Base-by-base conservation (phyloP, 129 eudicot species). In the Tagetes patula region DNA sequence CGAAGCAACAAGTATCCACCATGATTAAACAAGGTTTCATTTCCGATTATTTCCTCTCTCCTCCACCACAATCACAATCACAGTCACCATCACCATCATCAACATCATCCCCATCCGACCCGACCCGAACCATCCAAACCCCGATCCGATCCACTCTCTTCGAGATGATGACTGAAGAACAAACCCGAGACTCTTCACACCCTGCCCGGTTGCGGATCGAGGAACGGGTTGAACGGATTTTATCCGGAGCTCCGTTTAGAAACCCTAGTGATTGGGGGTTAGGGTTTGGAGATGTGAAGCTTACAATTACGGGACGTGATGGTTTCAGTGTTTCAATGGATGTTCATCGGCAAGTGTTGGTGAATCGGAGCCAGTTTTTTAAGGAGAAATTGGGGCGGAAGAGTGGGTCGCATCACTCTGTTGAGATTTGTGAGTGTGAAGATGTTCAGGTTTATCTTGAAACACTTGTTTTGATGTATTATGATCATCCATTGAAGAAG, bases 11-110 rank as follows among this genome's bases (percentile, higher is more conserved):
- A 40, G 90, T 94, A 5, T 88, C 99, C 74, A 69, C 99, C 13
- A 94, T 94, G 99, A 48, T 94, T 8, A 94, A 87, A 66, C 97
- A 90, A 71, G 99, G 99, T 59, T 90, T 90, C 85, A 82, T 94
- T 49, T 83, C 93, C 31, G 87, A 94, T 71, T 75, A 85, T 65
- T 86, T 84, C 52, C 85, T 88, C 82, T 83, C 88, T 39, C 88
- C 90, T 56, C 86, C 83, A 56, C 76, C 85, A 20, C 27, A 20
- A 20, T 20, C 27, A 20, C 27, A 20, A 20, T 20, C 27, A 20
- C 27, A 20, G 27, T 20, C 27, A 20, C 27, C 27, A 20, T 20
- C 27, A 20, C 27, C 27, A 20, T 20, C 27, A 20, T 20, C 27
- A 20, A 20, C 27, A 69, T 63, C 71, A 47, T 62, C 77, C 38